phyloP scores from a whole-genome alignment of 805 yeast species.

The Schwanniomyces pseudopolymorphus region DNA sequence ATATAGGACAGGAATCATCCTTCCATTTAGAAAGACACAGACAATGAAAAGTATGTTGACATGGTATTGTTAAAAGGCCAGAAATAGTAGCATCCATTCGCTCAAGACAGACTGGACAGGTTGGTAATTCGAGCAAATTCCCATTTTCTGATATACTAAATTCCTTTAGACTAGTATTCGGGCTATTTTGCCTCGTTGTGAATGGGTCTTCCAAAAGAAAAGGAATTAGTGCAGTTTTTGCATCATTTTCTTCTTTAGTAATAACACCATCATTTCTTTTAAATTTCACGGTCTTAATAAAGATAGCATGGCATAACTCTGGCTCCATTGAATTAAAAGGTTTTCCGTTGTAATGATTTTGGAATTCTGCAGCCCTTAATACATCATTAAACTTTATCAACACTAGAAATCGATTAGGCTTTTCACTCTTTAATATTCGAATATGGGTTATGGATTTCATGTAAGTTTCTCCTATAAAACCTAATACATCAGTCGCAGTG shows the following conservation, averaged over 20 bases:
- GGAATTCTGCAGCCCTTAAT: slow-evolving; percentile 61
- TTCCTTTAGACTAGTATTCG: slow-evolving; percentile 6
- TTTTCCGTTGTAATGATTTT: slow-evolving; percentile 65
- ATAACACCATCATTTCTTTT: slow-evolving; percentile 9
- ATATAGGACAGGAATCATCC: slow-evolving; percentile 88
- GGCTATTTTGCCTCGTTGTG: slow-evolving; percentile 32
- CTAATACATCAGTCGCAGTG: slow-evolving; percentile 79
- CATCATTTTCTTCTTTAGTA: slow-evolving; percentile 1
- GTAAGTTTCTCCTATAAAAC: slow-evolving; percentile 69
- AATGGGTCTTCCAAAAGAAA: slow-evolving; percentile 74
- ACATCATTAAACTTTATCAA: slow-evolving; percentile 67
- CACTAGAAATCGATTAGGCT: slow-evolving; percentile 71
- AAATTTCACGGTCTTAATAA: slow-evolving; percentile 59
- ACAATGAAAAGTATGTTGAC: slow-evolving; percentile 93
- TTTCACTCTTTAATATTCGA: slow-evolving; percentile 65
- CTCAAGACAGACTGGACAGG: slow-evolving; percentile 91
- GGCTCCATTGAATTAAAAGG: slow-evolving; percentile 86
- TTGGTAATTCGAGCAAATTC: slow-evolving; percentile 63
- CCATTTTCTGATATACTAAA: slow-evolving; percentile 1
- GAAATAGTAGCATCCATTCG: slow-evolving; percentile 79
- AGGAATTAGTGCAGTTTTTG: slow-evolving; percentile 47
- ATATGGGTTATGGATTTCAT: slow-evolving; percentile 63
- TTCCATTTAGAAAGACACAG: slow-evolving; percentile 85
- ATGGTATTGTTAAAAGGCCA: slow-evolving; percentile 83
- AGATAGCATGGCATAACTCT: slow-evolving; percentile 76